Percentiles rank a stretch among this genome's conserved stretches.
These are phyloP conservation scores for Aureobasidium sp. DNA, from an alignment of 2,329 filamentous ascomycete species.

Conservation along the genomic window DNA sequence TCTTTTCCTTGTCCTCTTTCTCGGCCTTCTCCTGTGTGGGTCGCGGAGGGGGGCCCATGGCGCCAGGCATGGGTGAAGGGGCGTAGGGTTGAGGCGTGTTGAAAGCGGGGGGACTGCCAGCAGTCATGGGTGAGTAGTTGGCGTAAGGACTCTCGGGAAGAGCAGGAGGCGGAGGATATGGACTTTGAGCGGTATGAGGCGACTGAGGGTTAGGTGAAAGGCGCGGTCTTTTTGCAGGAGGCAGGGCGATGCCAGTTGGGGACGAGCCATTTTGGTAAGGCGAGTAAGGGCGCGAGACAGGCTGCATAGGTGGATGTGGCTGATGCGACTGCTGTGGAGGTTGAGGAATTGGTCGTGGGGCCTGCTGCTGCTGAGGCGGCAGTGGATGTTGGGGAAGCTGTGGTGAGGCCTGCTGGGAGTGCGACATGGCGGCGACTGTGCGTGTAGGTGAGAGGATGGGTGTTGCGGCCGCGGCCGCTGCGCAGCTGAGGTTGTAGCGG, in stretches of 20 bases:
- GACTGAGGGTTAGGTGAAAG: slow-evolving; percentile 63
- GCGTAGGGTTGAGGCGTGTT: slow-evolving; percentile 46
- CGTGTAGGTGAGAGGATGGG: neutral
- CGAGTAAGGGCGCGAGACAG: slow-evolving; percentile 20
- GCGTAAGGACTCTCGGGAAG: slow-evolving; percentile 16
- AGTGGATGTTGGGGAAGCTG: slow-evolving; percentile 21
- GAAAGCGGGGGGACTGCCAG: slow-evolving; percentile 35
- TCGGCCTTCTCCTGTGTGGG: slow-evolving; percentile 46
- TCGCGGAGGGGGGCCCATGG: slow-evolving; percentile 58
- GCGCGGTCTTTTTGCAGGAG: slow-evolving; percentile 66
- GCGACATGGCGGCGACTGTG: slow-evolving; percentile 15
- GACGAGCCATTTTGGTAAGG: slow-evolving; percentile 55
- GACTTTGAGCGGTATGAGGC: slow-evolving; percentile 25
- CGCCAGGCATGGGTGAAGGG: slow-evolving; percentile 31
- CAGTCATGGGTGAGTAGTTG: slow-evolving; percentile 15
- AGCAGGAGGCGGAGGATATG: slow-evolving; percentile 14
- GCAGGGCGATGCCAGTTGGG: slow-evolving; percentile 51
- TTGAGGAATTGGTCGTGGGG: neutral
- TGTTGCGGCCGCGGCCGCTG: slow-evolving; percentile 10
- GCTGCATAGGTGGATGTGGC: slow-evolving; percentile 21
- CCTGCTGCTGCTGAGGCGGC: slow-evolving; percentile 3
- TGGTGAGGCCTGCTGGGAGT: slow-evolving; percentile 18
- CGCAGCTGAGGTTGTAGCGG: slow-evolving; percentile 4
- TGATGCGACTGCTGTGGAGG: neutral
- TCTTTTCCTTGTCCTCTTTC: slow-evolving; percentile 50